Evolutionary conservation across 2,329 filamentous ascomycete genomes (phyloP).

Genomic region (Aspergillus sp.): DNA sequence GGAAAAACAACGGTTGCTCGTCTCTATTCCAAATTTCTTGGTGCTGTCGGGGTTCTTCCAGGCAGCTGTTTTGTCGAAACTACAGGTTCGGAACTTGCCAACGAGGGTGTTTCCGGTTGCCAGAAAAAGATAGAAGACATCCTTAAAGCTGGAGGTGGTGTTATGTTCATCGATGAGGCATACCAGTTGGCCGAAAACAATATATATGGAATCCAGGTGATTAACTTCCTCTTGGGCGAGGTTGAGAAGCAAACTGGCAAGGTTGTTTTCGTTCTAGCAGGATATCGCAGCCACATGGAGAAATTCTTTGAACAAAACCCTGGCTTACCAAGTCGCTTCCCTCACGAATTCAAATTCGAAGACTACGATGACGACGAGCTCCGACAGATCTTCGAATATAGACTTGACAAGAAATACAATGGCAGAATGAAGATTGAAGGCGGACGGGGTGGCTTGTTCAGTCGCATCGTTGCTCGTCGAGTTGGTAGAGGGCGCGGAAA

Average conservation of each 20-base stretch:
- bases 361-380: slow-evolving; percentile 67
- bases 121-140: slow-evolving; percentile 56
- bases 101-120: slow-evolving; percentile 55
- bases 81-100: slow-evolving; percentile 62
- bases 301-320: slow-evolving; percentile 70
- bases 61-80: slow-evolving; percentile 61
- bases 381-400: slow-evolving; percentile 53
- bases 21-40: slow-evolving; percentile 63
- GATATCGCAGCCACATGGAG: slow-evolving; percentile 72
- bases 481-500: slow-evolving; percentile 59
- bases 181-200: slow-evolving; percentile 65
- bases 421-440: slow-evolving; percentile 56
- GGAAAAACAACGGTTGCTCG: slow-evolving; percentile 74
- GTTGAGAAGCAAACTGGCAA: slow-evolving; percentile 68
- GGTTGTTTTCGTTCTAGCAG: slow-evolving; percentile 67
- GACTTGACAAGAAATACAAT: slow-evolving; percentile 52
- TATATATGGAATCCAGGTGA: slow-evolving; percentile 53
- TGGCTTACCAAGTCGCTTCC: slow-evolving; percentile 66
- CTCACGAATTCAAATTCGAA: slow-evolving; percentile 59
- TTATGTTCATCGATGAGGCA: slow-evolving; percentile 73
- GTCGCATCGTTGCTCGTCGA: slow-evolving; percentile 58
- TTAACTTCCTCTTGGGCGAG: slow-evolving; percentile 68
- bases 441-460: slow-evolving; percentile 56
- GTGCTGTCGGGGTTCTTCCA: slow-evolving; percentile 57
- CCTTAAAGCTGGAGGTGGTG: slow-evolving; percentile 58